Evolutionary conservation across 2,329 filamentous ascomycete species (phyloP).

Genomic region (Chrysosporium queenslandicum): DNA sequence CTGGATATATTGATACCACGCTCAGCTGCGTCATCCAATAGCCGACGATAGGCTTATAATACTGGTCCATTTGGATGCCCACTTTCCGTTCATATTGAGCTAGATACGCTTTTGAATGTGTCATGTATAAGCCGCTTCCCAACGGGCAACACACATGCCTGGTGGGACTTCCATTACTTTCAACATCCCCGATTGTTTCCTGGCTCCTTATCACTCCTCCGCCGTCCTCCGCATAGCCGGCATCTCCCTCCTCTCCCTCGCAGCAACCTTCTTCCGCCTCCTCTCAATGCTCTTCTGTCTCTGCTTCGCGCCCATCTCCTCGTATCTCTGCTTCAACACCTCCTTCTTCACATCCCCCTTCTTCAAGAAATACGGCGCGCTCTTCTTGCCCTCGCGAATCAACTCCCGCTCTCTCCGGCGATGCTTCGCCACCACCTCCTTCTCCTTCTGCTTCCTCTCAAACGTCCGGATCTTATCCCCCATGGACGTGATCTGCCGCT

Average conservation of each 20-base stretch:
- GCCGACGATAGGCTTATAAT: no score
- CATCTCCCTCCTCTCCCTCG: slow-evolving; percentile 74
- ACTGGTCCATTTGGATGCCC: no score
- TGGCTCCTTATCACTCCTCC: slow-evolving; percentile 12
- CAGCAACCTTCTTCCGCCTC: slow-evolving; percentile 76
- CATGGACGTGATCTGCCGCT: slow-evolving; percentile 65
- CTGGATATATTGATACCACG: no score
- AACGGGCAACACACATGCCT: no score
- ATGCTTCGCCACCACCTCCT: slow-evolving; percentile 63
- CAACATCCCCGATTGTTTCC: no score
- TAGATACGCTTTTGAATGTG: no score
- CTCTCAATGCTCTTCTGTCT: slow-evolving; percentile 76
- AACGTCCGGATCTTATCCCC: slow-evolving; percentile 65
- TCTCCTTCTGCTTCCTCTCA: slow-evolving; percentile 58
- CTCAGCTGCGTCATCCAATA: no score
- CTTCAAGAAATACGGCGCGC: slow-evolving; percentile 82
- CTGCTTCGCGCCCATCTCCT: slow-evolving; percentile 74
- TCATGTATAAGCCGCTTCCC: no score
- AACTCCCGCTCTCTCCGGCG: slow-evolving; percentile 72
- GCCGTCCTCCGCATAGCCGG: slow-evolving; percentile 44
- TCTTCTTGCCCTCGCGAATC: slow-evolving; percentile 71
- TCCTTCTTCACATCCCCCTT: slow-evolving; percentile 82
- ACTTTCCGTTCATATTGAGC: no score
- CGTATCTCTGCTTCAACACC: slow-evolving; percentile 67
- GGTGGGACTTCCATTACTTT: no score